A percentile compares a stretch with the other conserved stretches of the same genome.
Evolutionary conservation across 1,139 yeast genomes (phyloP).

Genomic region (Geotrichum europaeum): DNA sequence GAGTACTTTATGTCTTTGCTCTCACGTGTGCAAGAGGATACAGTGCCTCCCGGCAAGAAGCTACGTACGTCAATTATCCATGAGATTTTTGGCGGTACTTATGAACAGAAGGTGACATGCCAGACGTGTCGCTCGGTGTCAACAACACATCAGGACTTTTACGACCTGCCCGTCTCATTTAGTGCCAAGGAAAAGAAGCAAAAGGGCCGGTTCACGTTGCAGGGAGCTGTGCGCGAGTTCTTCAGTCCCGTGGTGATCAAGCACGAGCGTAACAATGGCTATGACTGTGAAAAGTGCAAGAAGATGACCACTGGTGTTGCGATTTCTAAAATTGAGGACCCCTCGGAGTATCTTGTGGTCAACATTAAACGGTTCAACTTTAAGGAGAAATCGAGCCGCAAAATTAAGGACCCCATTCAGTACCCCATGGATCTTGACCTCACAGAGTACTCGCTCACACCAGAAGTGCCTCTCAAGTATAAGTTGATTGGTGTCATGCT

Average conservation of each 20-base stretch:
- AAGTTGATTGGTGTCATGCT: constrained; percentile 80
- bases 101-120: constrained; percentile 81
- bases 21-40: constrained; percentile 84
- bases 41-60: constrained; percentile 82
- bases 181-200: constrained; percentile 41
- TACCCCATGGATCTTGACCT: constrained; percentile 76
- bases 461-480: constrained; percentile 51
- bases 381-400: constrained; percentile 51
- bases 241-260: constrained; percentile 74
- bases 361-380: constrained; percentile 80
- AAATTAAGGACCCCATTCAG: constrained; percentile 78
- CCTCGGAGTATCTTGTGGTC: constrained; percentile 83
- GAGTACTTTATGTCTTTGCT: constrained; percentile 91
- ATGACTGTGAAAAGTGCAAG: constrained; percentile 83
- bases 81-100: constrained; percentile 88
- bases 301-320: constrained; percentile 72
- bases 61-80: constrained; percentile 76
- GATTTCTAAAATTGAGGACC: constrained; percentile 62
- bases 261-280: constrained; percentile 55
- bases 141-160: constrained; percentile 89
- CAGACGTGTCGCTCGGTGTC: constrained; percentile 71
- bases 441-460: constrained; percentile 47
- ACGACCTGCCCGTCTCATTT: constrained; percentile 66
- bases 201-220: constrained; percentile 54
- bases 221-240: constrained; percentile 68